These are phyloP conservation scores for Marasmius tenuissimus DNA, from an alignment of 1,284 basidiomycete genomes.

Conservation along the genomic window DNA sequence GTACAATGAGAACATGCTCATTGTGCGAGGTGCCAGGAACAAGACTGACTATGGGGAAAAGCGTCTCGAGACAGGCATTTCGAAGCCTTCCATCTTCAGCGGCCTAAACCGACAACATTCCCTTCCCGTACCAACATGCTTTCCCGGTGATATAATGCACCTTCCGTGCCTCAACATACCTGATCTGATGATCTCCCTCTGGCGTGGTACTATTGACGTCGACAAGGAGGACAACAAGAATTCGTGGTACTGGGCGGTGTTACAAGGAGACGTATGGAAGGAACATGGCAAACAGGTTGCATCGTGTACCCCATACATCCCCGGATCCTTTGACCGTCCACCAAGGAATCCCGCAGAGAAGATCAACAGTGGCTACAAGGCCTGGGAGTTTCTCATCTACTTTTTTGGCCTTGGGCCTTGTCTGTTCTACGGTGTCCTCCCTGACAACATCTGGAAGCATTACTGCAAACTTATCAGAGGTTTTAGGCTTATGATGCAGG, in stretches of 20 bases:
- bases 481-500: constrained; percentile 22
- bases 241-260: constrained; percentile 28
- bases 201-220: constrained; percentile 23
- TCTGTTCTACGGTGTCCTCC: constrained; percentile 26
- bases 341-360: constrained; percentile 27
- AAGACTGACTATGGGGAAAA: constrained; percentile 12
- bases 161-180: constrained; percentile 25
- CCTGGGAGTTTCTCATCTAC: constrained; percentile 22
- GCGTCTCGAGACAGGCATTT: constrained; percentile 19
- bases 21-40: constrained; percentile 4
- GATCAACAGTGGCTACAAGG: constrained; percentile 15
- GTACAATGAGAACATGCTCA: constrained; percentile 10
- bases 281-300: constrained; percentile 24
- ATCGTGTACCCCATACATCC: constrained; percentile 15
- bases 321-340: constrained; percentile 21
- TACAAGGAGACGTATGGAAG: constrained; percentile 18
- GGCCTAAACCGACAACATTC: constrained; percentile 12
- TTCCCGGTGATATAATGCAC: constrained; percentile 34
- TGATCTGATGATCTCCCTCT: constrained; percentile 28
- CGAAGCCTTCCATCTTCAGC: constrained; percentile 18
- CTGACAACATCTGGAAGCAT: constrained; percentile 20
- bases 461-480: constrained; percentile 25
- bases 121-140: constrained; percentile 20
- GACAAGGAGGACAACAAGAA: constrained; percentile 11
- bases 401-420: constrained; percentile 25